Base-by-base conservation (phyloP, 805 yeast species). In the Wickerhamiella azyma region DNA sequence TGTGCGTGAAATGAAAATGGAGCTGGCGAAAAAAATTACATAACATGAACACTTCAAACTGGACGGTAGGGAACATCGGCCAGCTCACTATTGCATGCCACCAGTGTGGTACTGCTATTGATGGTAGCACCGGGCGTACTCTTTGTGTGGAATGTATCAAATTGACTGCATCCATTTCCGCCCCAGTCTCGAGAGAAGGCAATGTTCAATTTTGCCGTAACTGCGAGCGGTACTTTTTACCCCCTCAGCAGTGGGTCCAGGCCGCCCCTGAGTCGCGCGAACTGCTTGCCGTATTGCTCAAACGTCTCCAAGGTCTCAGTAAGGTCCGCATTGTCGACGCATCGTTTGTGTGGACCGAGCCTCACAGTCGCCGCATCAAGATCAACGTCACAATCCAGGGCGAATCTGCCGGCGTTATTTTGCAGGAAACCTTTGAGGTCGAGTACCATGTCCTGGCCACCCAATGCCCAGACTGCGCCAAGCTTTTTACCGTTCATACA, bases 381-480 rank as follows among this genome's bases (percentile, higher is more conserved):
- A 77, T 94, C 52, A 86, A 88, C 59, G 66, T 92, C 46, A 85
- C 96, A 0, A 95, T 92, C 26, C 97, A 89, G 65, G 96, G 96
- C 54, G 98, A 92, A 63, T 96, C 96, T 19, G 71, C 80, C 26
- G 85, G 85, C 60, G 86, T 94, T 19, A 85, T 89, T 53, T 77
- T 92, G 29, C 96, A 94, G 61, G 98, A 92, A 66, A 75, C 82
- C 21, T 86, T 89, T 61, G 96, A 85, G 64, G 96, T 88, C 11
- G 97, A 89, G 59, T 92, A 81, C 61, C 77, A 84, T 14, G 98
- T 89, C 46, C 71, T 83, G 51, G 94, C 97, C 16, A 84, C 83
- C 83, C 98, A 92, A 70, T 92, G 99, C 71, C 81, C 96, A 2
- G 97, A 89, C 67, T 92, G 99, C 77, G 98, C 97, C 46, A 88